These are phyloP conservation scores for Umbelopsis sp. DNA, from an alignment of 371 early-diverging fungal species.

Conservation along the genomic window DNA sequence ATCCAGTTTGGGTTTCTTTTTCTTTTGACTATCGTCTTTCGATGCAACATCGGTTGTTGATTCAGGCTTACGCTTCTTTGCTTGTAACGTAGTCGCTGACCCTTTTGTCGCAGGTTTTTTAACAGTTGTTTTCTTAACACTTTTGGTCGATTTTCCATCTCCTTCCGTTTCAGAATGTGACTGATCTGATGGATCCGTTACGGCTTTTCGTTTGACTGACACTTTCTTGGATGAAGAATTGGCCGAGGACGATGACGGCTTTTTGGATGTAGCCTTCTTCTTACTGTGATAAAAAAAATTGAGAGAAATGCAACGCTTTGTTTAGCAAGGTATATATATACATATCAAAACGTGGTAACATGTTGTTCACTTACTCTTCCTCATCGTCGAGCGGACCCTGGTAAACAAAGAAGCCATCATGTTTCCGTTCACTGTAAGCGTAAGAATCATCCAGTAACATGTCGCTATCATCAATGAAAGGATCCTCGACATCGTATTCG, in stretches of 20 bases:
- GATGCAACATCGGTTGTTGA: conserved; percentile 24
- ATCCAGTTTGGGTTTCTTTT: conserved; percentile 34
- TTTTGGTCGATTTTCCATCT: background rate
- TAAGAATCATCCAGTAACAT: conserved; percentile 46
- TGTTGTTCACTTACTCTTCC: conserved; percentile 41
- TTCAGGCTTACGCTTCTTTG: conserved; percentile 26
- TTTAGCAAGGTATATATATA: background rate
- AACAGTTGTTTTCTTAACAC: background rate
- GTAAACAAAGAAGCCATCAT: conserved; percentile 51
- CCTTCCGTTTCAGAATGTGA: conserved; percentile 15
- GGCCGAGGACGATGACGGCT: background rate
- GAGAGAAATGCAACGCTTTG: background rate
- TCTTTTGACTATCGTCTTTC: conserved; percentile 23
- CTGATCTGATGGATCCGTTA: conserved; percentile 4
- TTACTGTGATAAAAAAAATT: background rate
- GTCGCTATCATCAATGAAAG: conserved; percentile 60
- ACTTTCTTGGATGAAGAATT: background rate
- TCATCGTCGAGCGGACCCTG: conserved; percentile 53
- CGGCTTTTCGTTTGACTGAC: background rate
- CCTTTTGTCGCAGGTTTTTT: conserved; percentile 1
- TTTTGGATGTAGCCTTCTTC: background rate
- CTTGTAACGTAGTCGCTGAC: conserved; percentile 19
- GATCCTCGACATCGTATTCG: conserved; percentile 53
- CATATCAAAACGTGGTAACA: background rate
- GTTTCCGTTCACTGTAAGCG: conserved; percentile 38